Conservation (phyloP, 1,139 yeast genomes). For the Hemisphaericaspora subhashii region DNA sequence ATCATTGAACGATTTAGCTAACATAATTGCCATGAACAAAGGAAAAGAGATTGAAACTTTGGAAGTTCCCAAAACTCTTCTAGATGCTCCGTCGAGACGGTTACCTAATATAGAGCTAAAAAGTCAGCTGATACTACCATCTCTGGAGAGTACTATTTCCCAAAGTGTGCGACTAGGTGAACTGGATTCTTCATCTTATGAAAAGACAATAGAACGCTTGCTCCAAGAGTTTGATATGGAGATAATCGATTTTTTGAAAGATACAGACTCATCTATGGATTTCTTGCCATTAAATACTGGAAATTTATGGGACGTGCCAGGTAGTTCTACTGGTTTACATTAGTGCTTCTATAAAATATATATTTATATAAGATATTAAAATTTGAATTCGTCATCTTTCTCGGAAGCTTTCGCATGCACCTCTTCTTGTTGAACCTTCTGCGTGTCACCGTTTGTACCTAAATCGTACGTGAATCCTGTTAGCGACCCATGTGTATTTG, state of each 20-base stretch:
- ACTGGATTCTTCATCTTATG: background rate
- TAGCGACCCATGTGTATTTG: conserved; percentile 2
- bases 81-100: background rate
- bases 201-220: background rate
- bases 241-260: background rate
- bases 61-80: conserved; percentile 29
- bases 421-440: background rate
- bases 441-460: background rate
- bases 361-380: conserved; percentile 7
- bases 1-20: conserved; percentile 19
- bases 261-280: background rate
- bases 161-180: background rate
- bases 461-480: conserved; percentile 7
- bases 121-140: conserved; percentile 6
- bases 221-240: background rate
- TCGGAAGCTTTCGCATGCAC: background rate
- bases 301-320: no score
- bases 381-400: conserved; percentile 14
- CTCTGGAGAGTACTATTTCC: no score
- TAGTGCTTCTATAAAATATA: background rate
- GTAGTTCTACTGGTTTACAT: no score
- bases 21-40: conserved; percentile 44
- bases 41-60: conserved; percentile 43
- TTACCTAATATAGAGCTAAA: background rate
- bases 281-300: background rate